These are phyloP conservation scores for Boletus barrowsii DNA, from an alignment of 768 basidiomycete genomes.

Conservation along the genomic window DNA sequence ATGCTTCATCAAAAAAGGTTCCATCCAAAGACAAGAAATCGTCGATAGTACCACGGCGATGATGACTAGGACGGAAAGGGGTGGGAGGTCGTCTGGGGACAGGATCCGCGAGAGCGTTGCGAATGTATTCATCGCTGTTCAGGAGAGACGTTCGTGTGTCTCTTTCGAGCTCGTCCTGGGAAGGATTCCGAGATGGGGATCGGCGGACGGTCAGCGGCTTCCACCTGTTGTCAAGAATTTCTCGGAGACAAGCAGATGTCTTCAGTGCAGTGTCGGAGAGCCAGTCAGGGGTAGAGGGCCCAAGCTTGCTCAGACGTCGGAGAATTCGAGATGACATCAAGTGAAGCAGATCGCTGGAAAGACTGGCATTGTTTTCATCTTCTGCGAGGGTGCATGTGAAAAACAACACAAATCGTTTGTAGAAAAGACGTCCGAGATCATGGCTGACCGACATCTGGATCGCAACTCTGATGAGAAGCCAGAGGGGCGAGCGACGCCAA, in stretches of 20 bases:
- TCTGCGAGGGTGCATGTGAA: constrained; percentile 29
- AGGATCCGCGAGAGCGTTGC: too few species aligned
- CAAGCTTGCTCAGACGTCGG: constrained; percentile 20
- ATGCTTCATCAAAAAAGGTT: not conserved
- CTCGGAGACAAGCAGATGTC: constrained; percentile 20
- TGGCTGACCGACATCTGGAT: constrained; percentile 25
- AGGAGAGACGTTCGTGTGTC: too few species aligned
- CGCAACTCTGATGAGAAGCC: constrained; percentile 31
- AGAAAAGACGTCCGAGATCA: constrained; percentile 18
- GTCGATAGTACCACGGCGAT: too few species aligned
- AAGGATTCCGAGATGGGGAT: constrained; percentile 17
- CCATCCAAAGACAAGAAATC: too few species aligned
- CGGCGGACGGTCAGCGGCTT: constrained; percentile 22
- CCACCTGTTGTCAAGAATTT: constrained; percentile 34
- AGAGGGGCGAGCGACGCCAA: constrained; percentile 32
- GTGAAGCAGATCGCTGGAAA: constrained; percentile 23
- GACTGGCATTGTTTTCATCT: constrained; percentile 8
- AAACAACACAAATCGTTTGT: constrained; percentile 48
- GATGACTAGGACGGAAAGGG: too few species aligned
- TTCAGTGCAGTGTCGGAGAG: constrained; percentile 38
- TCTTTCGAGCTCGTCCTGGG: too few species aligned
- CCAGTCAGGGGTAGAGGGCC: constrained; percentile 15
- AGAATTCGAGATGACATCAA: constrained; percentile 22
- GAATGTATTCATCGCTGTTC: too few species aligned
- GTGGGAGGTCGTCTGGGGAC: too few species aligned